These are phyloP conservation scores for Saturnispora zaruensis DNA, from an alignment of 805 yeast species.

Conservation along the genomic window DNA sequence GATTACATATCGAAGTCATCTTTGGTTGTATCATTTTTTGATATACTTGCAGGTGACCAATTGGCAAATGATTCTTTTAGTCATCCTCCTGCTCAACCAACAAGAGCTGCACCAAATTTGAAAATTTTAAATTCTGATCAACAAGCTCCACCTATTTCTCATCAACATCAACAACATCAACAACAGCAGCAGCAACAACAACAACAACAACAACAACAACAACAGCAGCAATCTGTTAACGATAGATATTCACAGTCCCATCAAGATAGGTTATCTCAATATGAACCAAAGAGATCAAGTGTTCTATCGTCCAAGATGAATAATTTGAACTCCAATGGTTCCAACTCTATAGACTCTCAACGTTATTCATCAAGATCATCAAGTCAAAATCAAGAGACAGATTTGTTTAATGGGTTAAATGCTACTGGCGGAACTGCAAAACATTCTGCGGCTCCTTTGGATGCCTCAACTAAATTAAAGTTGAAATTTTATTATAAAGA, in stretches of 20 bases:
- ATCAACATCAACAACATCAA: slow-evolving; percentile 12
- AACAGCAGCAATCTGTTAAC: slow-evolving; percentile 29
- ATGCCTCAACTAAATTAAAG: slow-evolving; percentile 35
- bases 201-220: slow-evolving; percentile 22
- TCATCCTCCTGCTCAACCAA: slow-evolving; percentile 22
- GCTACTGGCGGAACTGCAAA: not conserved
- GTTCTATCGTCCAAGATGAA: slow-evolving; percentile 18
- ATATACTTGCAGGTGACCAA: slow-evolving; percentile 54
- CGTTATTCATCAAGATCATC: not conserved
- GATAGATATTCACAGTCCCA: slow-evolving; percentile 41
- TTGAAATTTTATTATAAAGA: slow-evolving; percentile 72
- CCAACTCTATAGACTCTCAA: slow-evolving; percentile 1
- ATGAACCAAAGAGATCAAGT: slow-evolving; percentile 25
- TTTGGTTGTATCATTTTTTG: slow-evolving; percentile 65
- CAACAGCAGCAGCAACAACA: slow-evolving; percentile 10
- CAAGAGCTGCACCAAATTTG: slow-evolving; percentile 27
- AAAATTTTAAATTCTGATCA: slow-evolving; percentile 20
- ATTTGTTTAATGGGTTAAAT: not conserved
- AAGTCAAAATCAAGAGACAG: not conserved
- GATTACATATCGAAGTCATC: slow-evolving; percentile 61
- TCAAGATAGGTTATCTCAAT: slow-evolving; percentile 46
- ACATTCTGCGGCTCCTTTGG: slow-evolving; percentile 10
- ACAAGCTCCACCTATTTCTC: slow-evolving; percentile 4
- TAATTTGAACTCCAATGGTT: slow-evolving; percentile 15
- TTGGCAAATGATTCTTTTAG: slow-evolving; percentile 27